These are phyloP conservation scores for Warburgia ugandensis DNA, from an alignment of 164 flowering plant genomes.

Conservation along the genomic window DNA sequence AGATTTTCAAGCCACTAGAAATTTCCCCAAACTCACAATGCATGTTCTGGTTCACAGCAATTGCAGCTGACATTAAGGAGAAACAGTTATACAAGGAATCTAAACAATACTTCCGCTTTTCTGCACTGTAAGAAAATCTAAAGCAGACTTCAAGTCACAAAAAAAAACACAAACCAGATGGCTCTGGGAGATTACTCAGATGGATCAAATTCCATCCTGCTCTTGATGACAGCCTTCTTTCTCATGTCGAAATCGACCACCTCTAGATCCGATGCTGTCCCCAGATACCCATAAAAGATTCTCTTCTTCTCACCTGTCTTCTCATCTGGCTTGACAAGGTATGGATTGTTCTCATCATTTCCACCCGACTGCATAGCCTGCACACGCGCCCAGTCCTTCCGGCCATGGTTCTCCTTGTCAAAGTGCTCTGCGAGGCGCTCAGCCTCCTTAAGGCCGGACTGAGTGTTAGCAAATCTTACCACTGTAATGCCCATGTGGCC, in stretches of 20 bases:
- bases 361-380: conserved; percentile 30
- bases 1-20: no score
- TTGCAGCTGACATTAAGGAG: no score
- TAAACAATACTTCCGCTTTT: no score
- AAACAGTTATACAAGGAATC: no score
- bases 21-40: no score
- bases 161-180: neutral
- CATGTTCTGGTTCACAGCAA: no score
- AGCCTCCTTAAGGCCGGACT: conserved; percentile 71
- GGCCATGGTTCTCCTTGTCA: conserved; percentile 80
- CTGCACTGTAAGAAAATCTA: no score
- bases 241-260: conserved; percentile 76
- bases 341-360: conserved; percentile 74
- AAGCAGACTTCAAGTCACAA: no score
- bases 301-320: conserved; percentile 66
- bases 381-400: conserved; percentile 57
- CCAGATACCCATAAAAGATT: conserved; percentile 76
- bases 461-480: conserved; percentile 61
- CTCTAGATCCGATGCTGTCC: conserved; percentile 65
- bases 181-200: neutral
- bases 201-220: conserved; percentile 39
- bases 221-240: conserved; percentile 62
- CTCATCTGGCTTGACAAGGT: conserved; percentile 63
- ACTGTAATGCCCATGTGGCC: conserved; percentile 81
- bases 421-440: conserved; percentile 58